Base-by-base conservation (phyloP, 2,329 filamentous ascomycete genomes). In the Colletotrichum scovillei region DNA sequence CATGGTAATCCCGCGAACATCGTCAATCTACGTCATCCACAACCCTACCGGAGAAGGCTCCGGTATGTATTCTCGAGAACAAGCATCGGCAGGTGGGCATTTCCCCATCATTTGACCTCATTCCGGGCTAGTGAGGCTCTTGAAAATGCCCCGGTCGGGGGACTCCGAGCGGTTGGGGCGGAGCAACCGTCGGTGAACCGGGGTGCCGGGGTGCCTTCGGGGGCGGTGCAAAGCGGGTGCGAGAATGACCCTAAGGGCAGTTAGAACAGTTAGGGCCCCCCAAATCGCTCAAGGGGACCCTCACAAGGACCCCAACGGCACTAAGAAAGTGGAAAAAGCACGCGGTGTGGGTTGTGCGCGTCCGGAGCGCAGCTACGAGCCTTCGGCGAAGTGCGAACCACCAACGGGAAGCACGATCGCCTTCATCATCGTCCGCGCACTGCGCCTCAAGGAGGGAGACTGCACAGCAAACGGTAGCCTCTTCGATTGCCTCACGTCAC, bases 91-190 rank as follows among this genome's bases (percentile, higher is more conserved):
- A 38, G 30, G 60, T 70, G 71, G 55, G 56, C 53, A 65, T 68
- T 26, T 52, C 55, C 52, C 62, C 71, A 42, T 65, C 60, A 35
- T 9, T 22, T 22, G 32, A 46, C 52, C 63, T 65, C 32, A 4
- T 65, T 65, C 52, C 19, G 52, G 63, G 32, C 19, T 65, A 65
- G 63, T 73, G 67, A 73, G 71, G 71, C 71, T 73, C 71, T 73
- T 58, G 59, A 35, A 32, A 30, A 38, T 19, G 6, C 64, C 60
- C 55, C 62, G 60, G 55, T 30, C 67, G 71, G 60, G 46, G 35
- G 60, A 73, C 67, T 62, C 67, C 67, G 67, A 64, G 9, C 32
- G 24, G 24, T 35, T 38, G 67, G 60, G 71, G 71, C 71, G 71
- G 71, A 73, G 71, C 63, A 46, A 9, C 71, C 67, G 63, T 66